These are phyloP conservation scores for Aschersonia sp. DNA, from an alignment of 2,329 filamentous ascomycete genomes.

Conservation along the genomic window DNA sequence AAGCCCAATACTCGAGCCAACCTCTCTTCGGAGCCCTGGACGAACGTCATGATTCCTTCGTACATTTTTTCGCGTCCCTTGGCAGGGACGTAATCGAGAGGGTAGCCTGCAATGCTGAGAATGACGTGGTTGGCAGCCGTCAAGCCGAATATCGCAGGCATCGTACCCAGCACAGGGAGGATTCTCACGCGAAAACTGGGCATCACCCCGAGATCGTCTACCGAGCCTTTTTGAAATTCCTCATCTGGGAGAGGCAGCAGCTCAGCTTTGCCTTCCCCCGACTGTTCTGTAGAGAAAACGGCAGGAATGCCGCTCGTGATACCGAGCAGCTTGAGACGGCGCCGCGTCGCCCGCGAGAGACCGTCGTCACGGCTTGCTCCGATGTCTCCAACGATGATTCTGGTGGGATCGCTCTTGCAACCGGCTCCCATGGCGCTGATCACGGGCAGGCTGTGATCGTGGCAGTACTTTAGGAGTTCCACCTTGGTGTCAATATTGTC, in stretches of 20 bases:
- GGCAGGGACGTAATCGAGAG: slow-evolving; percentile 64
- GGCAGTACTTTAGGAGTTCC: slow-evolving; percentile 74
- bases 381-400: slow-evolving; percentile 84
- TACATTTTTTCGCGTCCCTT: slow-evolving; percentile 88
- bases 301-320: slow-evolving; percentile 77
- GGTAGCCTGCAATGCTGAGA: slow-evolving; percentile 67
- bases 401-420: slow-evolving; percentile 76
- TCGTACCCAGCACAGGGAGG: slow-evolving; percentile 83
- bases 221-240: slow-evolving; percentile 72
- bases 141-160: slow-evolving; percentile 93
- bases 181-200: slow-evolving; percentile 93
- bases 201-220: slow-evolving; percentile 75
- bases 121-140: slow-evolving; percentile 88
- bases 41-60: slow-evolving; percentile 59
- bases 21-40: slow-evolving; percentile 71
- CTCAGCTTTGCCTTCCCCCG: slow-evolving; percentile 80
- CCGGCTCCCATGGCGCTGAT: slow-evolving; percentile 95
- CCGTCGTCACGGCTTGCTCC: slow-evolving; percentile 77
- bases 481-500: slow-evolving; percentile 98
- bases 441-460: slow-evolving; percentile 61
- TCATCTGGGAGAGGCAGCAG: slow-evolving; percentile 77
- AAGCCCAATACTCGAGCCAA: slow-evolving; percentile 34
- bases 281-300: slow-evolving; percentile 84
- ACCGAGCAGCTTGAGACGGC: slow-evolving; percentile 62
- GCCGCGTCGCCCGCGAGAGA: slow-evolving; percentile 69